Base-by-base conservation (phyloP, 805 yeast species). In the Metschnikowia lachancei region DNA sequence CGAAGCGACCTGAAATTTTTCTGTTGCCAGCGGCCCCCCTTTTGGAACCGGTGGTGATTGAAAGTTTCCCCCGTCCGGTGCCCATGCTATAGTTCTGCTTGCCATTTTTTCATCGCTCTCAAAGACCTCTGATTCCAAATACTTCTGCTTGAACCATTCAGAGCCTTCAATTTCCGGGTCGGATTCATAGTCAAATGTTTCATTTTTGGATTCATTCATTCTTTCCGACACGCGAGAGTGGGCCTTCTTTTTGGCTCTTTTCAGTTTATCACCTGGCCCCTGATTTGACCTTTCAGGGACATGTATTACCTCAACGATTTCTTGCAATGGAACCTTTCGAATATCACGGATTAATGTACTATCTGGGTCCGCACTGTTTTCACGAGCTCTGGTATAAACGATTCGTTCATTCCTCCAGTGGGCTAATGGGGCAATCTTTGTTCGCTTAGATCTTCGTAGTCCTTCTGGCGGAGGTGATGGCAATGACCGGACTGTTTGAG, bases 391-490 rank as follows among this genome's bases (percentile, higher is more conserved):
- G 1, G 67, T 56, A 58, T 85, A 89, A 3, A 86, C 77, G 26
- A 85, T 77, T 49, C 81, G 72, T 64, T 89, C 96, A 58, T 86
- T 87, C 61, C 86, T 78, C 96, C 96, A 89, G 61, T 76, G 86
- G 2, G 88, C 91, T 52, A 89, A 67, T 0, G 95, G 92, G 3
- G 83, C 78, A 6, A 85, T 75, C 51, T 78, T 77, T 0, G 80
- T 77, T 56, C 96, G 73, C 28, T 75, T 71, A 0, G 95, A 85
- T 52, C 87, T 69, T 52, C 95, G 71, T 2, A 78, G 57, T 0
- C 81, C 78, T 46, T 68, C 74, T 6, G 73, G 72, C 6, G 74
- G 75, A 1, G 76, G 75, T 3, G 74, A 68, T 1, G 75, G 76
- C 26, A 69, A 61, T 6, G 73, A 22, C 33, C 14, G n/a, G 12